These are phyloP conservation scores for Penicillium vulpinum DNA, from an alignment of 2,329 filamentous ascomycete species.

Conservation along the genomic window DNA sequence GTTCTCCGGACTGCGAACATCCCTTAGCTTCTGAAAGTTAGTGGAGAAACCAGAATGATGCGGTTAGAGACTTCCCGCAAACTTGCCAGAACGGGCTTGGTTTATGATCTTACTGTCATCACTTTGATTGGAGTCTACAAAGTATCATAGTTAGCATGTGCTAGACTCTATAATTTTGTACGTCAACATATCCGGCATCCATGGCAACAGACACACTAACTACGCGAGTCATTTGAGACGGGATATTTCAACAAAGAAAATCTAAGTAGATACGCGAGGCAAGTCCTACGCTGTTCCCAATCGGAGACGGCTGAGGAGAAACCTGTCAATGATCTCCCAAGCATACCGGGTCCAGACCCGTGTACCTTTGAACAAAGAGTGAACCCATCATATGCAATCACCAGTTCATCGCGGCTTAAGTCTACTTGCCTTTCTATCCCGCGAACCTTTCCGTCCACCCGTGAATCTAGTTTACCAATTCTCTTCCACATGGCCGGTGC, in stretches of 20 bases:
- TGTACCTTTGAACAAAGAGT: constrained; percentile 5
- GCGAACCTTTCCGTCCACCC: constrained; percentile 22
- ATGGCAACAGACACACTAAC: constrained; percentile 5
- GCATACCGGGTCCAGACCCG: constrained; percentile 3
- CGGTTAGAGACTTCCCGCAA: background rate
- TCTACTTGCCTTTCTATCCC: constrained; percentile 10
- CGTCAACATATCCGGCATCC: background rate
- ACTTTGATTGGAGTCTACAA: background rate
- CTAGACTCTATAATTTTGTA: background rate
- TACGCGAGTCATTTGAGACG: constrained; percentile 1
- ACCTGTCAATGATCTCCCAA: background rate
- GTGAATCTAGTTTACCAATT: constrained; percentile 20
- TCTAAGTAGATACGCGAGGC: background rate
- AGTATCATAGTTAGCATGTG: background rate
- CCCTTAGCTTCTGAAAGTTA: background rate
- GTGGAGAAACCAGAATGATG: constrained; percentile 10
- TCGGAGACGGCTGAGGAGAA: background rate
- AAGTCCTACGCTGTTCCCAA: background rate
- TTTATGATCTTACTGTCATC: background rate
- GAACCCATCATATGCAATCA: constrained; percentile 9
- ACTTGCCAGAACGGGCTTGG: background rate
- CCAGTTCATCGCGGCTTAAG: constrained; percentile 14
- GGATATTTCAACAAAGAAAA: constrained; percentile 1
- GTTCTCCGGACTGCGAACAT: constrained; percentile 15
- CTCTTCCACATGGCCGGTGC: constrained; percentile 1